Base-by-base conservation (phyloP, 352 stramenopile genomes). In the Phytophthora melonis region DNA sequence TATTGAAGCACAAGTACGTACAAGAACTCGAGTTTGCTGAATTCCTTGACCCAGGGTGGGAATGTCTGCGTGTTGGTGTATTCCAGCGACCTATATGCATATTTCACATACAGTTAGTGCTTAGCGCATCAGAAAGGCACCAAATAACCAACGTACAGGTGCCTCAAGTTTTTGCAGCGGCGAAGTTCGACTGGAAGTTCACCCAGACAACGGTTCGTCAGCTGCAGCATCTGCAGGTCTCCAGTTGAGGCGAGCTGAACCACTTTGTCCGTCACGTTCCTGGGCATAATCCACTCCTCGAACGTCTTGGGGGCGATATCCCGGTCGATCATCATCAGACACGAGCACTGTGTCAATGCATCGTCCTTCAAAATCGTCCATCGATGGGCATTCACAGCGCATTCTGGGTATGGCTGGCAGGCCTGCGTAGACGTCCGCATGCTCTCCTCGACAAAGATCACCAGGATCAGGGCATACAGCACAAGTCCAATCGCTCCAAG, bases 1-100 rank as follows among this genome's bases (percentile, higher is more conserved):
- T 25, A 25, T 25, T 30, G 25, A 5, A 27, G 9, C 34, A 41
- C 68, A 30, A 30, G 34, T 1, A 41, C 68, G 7, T 61, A 82
- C 76, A 87, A 11, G 54, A 70, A 78, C 30, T 84, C 66, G 27
- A 87, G 66, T 3, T 74, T 55, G 1, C 63, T 72, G 39, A 83
- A 70, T 3, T 80, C 58, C 9, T 59, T 80, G 32, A 62, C 61
- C 78, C 80, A 83, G 0, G 41, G n/a, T 16, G 80, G 75, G 4
- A 87, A 16, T 6, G 39, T 64, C 10, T 56, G 19, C 0, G 67
- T 87, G 45, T 83, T 59, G 0, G 77, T 77, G 62, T 87, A 82
- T 9, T 75, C 60, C 1, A 87, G 54, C 0, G 80, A 76, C 19
- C 78, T 85, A 27, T 3, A 19, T 4, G 16, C 41, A 49, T 14